Base-by-base conservation (phyloP, 805 yeast species). In the Candida arabinofermentans region DNA sequence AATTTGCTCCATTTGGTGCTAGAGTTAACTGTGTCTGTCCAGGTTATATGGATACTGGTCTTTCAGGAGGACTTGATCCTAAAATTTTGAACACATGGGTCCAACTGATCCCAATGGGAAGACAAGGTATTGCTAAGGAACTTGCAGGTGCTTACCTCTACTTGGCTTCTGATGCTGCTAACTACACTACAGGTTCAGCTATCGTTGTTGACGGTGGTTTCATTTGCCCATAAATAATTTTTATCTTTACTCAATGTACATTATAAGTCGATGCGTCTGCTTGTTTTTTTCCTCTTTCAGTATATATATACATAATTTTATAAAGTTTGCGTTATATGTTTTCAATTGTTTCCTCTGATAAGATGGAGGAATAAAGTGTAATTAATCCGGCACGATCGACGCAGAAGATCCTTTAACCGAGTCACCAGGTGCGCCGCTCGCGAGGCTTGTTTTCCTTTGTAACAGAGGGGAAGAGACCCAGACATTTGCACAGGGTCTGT, bases 171-270 rank as follows among this genome's bases (percentile, higher is more conserved):
- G 79, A 74, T 50, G 79, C 79, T 27, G 61, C 76, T 27, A 62
- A 65, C 34, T 74, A 58, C 56, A 70, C 75, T 40, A 74, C 77
- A 27, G 80, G 79, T 37, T 56, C 75, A 29, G 77, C 75, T 46
- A 56, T 62, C 43, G 71, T 72, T 40, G 77, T 74, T 47, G 79
- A 77, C 51, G 80, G 79, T 45, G 80, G 80, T 27, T 72, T 71
- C 36, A 47, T 51, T 10, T 48, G 52, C 34, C 53, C 59, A 17
- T 58, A 36, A 42, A 9, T 16, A 3, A 8, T n/a, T 4, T 7
- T 16, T 10, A 8, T 22, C 24, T 22, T 18, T 27, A 4, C 3
- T 22, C 24, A 13, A 10, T 33, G 16, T 12, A n/a, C 22, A 33
- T 21, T 33, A 33, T 12, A 33, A 26, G 8, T 3, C 19, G 3